These are phyloP conservation scores for Lasiosphaeria hispida DNA, from an alignment of 495 filamentous ascomycete species.

Conservation along the genomic window DNA sequence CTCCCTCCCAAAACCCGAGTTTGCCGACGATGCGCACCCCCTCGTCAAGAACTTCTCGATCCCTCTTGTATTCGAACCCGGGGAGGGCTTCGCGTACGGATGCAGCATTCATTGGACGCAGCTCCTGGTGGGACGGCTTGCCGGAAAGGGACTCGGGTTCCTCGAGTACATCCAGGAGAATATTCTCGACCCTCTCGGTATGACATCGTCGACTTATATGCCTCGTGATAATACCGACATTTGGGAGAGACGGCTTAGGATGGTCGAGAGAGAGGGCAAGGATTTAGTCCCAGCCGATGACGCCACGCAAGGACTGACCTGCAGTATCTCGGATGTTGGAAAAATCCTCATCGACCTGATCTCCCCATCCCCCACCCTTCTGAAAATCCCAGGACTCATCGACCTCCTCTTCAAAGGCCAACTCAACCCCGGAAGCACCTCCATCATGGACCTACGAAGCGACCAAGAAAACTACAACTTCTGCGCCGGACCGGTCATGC, in stretches of 20 bases:
- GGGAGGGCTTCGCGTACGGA: slow-evolving; percentile 30
- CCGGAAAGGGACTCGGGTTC: slow-evolving; percentile 18
- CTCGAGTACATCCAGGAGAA: background rate
- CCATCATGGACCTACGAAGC: background rate
- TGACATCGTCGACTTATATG: slow-evolving; percentile 17
- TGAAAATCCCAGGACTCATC: background rate
- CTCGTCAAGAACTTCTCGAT: slow-evolving; percentile 5
- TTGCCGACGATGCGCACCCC: background rate
- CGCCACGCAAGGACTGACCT: slow-evolving; percentile 5
- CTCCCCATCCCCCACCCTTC: background rate
- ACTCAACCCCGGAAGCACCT: background rate
- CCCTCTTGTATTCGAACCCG: slow-evolving; percentile 26
- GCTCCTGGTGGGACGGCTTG: slow-evolving; percentile 17
- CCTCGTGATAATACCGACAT: background rate
- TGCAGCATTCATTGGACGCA: slow-evolving; percentile 23
- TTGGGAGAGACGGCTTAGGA: slow-evolving; percentile 15
- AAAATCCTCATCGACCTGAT: slow-evolving; percentile 2
- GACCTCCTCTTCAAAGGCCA: slow-evolving; percentile 10
- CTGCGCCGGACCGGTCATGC: background rate
- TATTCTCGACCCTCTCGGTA: slow-evolving; percentile 5
- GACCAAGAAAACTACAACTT: slow-evolving; percentile 11
- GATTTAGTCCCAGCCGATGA: slow-evolving; percentile 2
- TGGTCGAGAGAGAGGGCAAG: slow-evolving; percentile 4
- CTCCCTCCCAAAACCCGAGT: background rate
- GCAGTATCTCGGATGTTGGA: slow-evolving; percentile 4